Percentiles rank a stretch among this genome's conserved stretches.
Evolutionary conservation across 495 filamentous ascomycete species (phyloP).

Genomic region (Rostrohypoxylon terebratum): DNA sequence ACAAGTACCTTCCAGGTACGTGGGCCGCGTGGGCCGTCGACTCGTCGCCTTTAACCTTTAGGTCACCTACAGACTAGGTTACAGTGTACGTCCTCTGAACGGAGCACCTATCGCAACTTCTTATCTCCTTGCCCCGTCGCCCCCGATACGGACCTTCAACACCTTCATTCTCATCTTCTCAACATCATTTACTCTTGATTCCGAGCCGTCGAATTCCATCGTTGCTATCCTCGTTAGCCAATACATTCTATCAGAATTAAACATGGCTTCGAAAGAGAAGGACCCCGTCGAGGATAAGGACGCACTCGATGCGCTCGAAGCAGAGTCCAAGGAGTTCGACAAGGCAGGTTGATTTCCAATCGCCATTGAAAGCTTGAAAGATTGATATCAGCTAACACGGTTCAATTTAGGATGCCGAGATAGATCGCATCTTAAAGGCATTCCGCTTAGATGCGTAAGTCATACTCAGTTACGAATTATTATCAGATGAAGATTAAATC

Average conservation of each 20-base stretch:
- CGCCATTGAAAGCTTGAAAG: neutral
- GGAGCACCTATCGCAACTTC: conserved; percentile 31
- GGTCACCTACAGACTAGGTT: neutral
- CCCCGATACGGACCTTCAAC: conserved; percentile 16
- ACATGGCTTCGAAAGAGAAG: conserved; percentile 39
- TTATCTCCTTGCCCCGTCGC: conserved; percentile 22
- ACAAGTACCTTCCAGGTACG: neutral
- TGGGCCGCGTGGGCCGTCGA: no score
- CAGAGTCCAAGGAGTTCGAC: conserved; percentile 87
- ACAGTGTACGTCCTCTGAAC: neutral
- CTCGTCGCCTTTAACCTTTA: no score
- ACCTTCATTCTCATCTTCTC: neutral
- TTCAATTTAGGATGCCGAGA: conserved; percentile 83
- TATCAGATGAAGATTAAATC: neutral
- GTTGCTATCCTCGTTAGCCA: neutral
- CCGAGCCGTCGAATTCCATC: neutral
- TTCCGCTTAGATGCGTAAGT: conserved; percentile 67
- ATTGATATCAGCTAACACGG: conserved; percentile 28
- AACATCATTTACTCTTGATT: neutral
- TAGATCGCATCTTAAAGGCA: conserved; percentile 90
- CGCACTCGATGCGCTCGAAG: conserved; percentile 84
- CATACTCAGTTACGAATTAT: neutral
- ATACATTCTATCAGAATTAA: neutral
- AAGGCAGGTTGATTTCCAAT: conserved; percentile 67
- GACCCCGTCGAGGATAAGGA: conserved; percentile 72